Evolutionary conservation across 2,329 filamentous ascomycete genomes (phyloP), one percentile per base, ranked within the genome.

Genomic region (Claviceps sp.): DNA sequence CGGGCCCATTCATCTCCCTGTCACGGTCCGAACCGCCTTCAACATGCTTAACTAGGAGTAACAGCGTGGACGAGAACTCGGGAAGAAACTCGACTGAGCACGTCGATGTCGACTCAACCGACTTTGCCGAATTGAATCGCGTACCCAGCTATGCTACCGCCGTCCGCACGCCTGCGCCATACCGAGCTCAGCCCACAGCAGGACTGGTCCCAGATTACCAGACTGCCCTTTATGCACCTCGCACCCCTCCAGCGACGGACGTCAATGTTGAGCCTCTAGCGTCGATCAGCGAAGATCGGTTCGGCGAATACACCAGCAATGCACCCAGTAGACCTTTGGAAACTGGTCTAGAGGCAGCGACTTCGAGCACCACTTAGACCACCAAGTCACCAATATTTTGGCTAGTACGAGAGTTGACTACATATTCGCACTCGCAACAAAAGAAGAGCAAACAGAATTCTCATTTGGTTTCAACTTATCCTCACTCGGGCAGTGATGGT

Each of bases 131-230:
- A 56, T 69, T 89, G 43, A 85, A 75, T 63, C 85, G 85, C 57
- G 85, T 90, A 2, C 86, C 86, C 1, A 89, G 85, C 52, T 90
- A 90, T 64, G 77, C 78, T 16, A 89, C 86, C 1, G 86, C 86
- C 0, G 79, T 89, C 26, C 80, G 78, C 56, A 79, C 82, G 0
- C 79, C 81, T 5, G 77, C 80, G 16, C 74, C 77, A 49, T 73
- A 75, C 38, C 72, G 72, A 14, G 73, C 70, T 48, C 73, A 72
- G 44, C 66, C 73, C 6, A 73, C 74, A 22, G 72, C 73, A 37
- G 65, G 70, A 5, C 66, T 66, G 13, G 73, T 87, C 5, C 85
- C 85, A 0, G 81, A 86, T 61, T 89, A 89, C 61, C 69, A 76
- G 52, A 76, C 82, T 2, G 82, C 79, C 1, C 68, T 77, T 44